Evolutionary conservation across 768 basidiomycete species (phyloP).

Genomic region (Mycena polygramma): DNA sequence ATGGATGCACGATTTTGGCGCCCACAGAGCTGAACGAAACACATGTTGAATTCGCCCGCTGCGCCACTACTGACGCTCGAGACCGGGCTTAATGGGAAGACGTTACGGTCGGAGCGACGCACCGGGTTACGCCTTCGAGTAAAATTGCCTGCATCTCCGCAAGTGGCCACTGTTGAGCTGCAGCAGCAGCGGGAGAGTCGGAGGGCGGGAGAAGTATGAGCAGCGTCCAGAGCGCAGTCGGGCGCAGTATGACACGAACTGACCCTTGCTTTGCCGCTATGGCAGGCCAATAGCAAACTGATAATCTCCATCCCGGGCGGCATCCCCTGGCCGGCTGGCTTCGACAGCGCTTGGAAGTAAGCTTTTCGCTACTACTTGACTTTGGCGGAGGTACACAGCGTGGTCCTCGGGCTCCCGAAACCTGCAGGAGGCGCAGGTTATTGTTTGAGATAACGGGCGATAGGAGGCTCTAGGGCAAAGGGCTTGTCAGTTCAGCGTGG

Average conservation of each 20-base stretch:
- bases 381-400: conserved; percentile 20
- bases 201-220: too few species aligned
- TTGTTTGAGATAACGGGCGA: conserved; percentile 11
- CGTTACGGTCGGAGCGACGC: not conserved
- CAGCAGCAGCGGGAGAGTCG: too few species aligned
- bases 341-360: not conserved
- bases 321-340: too few species aligned
- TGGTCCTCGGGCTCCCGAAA: not conserved
- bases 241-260: not conserved
- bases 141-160: not conserved
- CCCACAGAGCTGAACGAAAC: not conserved
- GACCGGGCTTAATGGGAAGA: not conserved
- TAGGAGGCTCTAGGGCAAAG: too few species aligned
- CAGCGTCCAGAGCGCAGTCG: too few species aligned
- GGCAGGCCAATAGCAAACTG: not conserved
- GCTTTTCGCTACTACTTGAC: not conserved
- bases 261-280: not conserved
- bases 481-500: not conserved
- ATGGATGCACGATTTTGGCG: not conserved
- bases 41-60: not conserved
- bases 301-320: too few species aligned
- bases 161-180: not conserved
- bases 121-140: not conserved
- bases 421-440: not conserved
- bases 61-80: not conserved